Conservation (phyloP, 305 asterid species). For the Fraxinus greggii region DNA sequence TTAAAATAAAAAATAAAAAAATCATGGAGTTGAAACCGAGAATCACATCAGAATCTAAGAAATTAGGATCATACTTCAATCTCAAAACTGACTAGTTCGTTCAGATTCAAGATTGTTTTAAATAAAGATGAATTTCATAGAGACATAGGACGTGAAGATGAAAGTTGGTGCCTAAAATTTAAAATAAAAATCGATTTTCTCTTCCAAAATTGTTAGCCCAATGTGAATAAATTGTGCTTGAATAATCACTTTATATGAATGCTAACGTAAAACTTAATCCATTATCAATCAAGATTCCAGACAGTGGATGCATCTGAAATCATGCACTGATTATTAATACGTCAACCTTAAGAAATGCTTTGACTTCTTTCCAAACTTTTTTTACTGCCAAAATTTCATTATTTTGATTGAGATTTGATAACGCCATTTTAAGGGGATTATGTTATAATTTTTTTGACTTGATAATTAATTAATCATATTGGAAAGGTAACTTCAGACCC, state of each 20-base stretch:
- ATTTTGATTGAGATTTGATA: not conserved
- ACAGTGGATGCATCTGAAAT: not conserved
- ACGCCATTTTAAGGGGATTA: not conserved
- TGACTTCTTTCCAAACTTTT: not conserved
- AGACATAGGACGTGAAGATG: not conserved
- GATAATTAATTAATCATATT: not conserved
- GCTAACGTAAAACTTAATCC: not conserved
- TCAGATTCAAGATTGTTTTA: not conserved
- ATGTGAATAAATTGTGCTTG: not conserved
- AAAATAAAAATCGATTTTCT: not conserved
- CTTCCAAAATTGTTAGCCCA: not conserved
- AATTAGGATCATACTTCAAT: not conserved
- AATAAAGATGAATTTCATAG: not conserved
- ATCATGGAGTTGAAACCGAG: not conserved
- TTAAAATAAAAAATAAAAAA: no score
- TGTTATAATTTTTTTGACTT: not conserved
- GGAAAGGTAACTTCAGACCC: not conserved
- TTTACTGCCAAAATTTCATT: not conserved
- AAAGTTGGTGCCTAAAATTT: not conserved
- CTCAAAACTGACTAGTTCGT: not conserved
- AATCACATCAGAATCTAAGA: not conserved
- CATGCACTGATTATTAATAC: not conserved
- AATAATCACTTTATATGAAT: not conserved
- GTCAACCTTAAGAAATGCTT: constrained; percentile 2
- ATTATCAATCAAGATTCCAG: not conserved